These are phyloP conservation scores for Aspergillus persii DNA, from an alignment of 2,329 filamentous ascomycete species.

Conservation along the genomic window DNA sequence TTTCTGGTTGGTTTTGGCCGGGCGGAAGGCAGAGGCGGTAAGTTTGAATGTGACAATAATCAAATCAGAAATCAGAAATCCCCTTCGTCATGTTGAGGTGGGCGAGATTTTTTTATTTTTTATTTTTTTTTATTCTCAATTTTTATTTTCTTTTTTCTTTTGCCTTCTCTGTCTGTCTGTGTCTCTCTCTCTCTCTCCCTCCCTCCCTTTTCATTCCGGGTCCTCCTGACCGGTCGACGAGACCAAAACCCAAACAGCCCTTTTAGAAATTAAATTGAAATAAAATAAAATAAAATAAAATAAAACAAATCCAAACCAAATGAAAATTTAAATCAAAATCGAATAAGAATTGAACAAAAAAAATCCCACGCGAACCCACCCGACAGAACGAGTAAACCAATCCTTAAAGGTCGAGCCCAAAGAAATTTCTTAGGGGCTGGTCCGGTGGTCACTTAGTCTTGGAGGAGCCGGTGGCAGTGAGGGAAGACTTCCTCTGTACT, in stretches of 20 bases:
- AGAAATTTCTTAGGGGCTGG: not conserved
- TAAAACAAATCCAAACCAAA: not conserved
- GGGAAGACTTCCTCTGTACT: too few relatives aligned
- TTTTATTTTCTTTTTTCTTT: not conserved
- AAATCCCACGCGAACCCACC: not conserved
- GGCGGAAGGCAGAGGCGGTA: not conserved
- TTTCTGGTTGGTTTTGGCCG: slow-evolving; percentile 1
- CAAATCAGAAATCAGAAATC: not conserved
- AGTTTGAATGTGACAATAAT: slow-evolving; percentile 1
- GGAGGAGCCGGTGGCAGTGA: too few relatives aligned
- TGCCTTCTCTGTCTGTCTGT: too few relatives aligned
- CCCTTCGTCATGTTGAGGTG: not conserved
- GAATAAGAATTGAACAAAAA: not conserved
- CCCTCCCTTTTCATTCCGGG: slow-evolving; percentile 1
- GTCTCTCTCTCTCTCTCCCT: too few relatives aligned
- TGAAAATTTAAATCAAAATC: not conserved
- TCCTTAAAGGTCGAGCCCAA: not conserved
- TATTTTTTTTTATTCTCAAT: not conserved
- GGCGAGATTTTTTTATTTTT: not conserved
- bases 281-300: not conserved
- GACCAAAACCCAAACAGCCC: not conserved
- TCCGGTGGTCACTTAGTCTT: too few relatives aligned
- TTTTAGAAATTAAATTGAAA: not conserved
- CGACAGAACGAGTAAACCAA: not conserved
- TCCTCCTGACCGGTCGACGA: not conserved